These are phyloP conservation scores for Priceomyces melissophilus DNA, from an alignment of 805 yeast genomes.

Conservation along the genomic window DNA sequence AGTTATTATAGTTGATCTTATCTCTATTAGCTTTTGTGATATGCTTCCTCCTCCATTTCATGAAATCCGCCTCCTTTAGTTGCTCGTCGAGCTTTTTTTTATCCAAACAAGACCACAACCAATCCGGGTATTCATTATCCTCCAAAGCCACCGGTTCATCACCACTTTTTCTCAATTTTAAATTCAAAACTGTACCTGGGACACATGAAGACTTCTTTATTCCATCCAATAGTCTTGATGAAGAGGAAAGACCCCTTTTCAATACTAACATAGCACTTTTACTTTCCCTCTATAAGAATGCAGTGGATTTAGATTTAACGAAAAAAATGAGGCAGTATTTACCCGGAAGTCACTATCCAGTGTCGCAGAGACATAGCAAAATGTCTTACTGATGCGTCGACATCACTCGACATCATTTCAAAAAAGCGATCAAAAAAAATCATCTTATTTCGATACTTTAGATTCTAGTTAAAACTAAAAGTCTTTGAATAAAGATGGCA, in stretches of 20 bases:
- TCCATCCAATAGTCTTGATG: slow-evolving; percentile 3
- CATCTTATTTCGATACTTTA: not conserved
- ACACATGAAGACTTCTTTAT: slow-evolving; percentile 36
- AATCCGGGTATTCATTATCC: slow-evolving; percentile 86
- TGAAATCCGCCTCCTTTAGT: slow-evolving; percentile 58
- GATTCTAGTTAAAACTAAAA: not conserved
- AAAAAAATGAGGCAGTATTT: too few relatives aligned
- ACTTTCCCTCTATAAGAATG: slow-evolving; percentile 1
- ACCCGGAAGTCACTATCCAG: too few relatives aligned
- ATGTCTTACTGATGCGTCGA: slow-evolving; percentile 4
- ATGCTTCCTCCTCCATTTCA: slow-evolving; percentile 62
- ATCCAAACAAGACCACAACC: slow-evolving; percentile 90
- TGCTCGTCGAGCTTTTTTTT: slow-evolving; percentile 54
- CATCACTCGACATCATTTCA: not conserved
- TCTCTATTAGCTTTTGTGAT: slow-evolving; percentile 66
- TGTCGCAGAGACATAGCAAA: not conserved
- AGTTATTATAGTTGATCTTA: slow-evolving; percentile 74
- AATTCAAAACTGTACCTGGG: slow-evolving; percentile 69
- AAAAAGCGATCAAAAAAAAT: slow-evolving; percentile 2
- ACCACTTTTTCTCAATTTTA: slow-evolving; percentile 76
- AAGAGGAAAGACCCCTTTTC: slow-evolving; percentile 1
- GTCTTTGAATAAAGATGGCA: slow-evolving; percentile 48
- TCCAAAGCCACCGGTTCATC: slow-evolving; percentile 84
- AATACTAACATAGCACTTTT: slow-evolving; percentile 1
- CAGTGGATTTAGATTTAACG: too few relatives aligned